Conservation (phyloP, 805 yeast species). For the Torulaspora maleeae region DNA sequence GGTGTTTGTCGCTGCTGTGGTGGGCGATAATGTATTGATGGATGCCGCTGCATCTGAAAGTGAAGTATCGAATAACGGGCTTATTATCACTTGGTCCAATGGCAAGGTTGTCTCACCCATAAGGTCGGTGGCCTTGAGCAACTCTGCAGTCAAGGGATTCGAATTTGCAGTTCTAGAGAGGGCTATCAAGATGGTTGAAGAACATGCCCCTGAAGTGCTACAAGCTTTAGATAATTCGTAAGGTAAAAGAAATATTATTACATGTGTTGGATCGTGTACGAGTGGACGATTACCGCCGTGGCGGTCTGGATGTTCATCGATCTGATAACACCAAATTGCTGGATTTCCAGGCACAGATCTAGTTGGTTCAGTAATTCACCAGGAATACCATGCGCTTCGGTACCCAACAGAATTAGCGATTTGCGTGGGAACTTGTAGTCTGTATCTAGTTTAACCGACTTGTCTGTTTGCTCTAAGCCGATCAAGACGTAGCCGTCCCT, state of each 20-base stretch:
- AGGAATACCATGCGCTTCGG: conserved; percentile 87
- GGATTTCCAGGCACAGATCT: conserved; percentile 84
- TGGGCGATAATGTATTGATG: conserved; percentile 59
- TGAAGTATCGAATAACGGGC: conserved; percentile 79
- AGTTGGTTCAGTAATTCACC: conserved; percentile 76
- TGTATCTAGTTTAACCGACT: conserved; percentile 64
- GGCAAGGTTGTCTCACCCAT: conserved; percentile 71
- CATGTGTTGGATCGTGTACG: conserved; percentile 54
- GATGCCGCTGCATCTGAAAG: conserved; percentile 92
- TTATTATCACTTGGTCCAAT: conserved; percentile 66
- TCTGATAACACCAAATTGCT: conserved; percentile 86
- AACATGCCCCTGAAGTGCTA: conserved; percentile 59
- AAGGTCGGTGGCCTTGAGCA: conserved; percentile 59
- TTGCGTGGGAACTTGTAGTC: conserved; percentile 71
- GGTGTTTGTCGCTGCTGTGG: conserved; percentile 67
- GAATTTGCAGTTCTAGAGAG: conserved; percentile 44
- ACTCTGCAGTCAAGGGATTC: conserved; percentile 49
- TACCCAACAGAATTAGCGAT: conserved; percentile 74
- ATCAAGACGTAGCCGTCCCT: conserved; percentile 82
- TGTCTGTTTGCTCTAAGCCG: conserved; percentile 90
- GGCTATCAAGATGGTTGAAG: conserved; percentile 53
- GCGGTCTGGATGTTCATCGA: conserved; percentile 98
- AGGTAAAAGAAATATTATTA: conserved; percentile 8
- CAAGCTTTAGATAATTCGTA: conserved; percentile 47
- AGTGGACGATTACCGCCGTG: conserved; percentile 89